Evolutionary conservation across 2,329 filamentous ascomycete genomes (phyloP), one percentile per base, ranked within the genome.

Genomic region (Aspergillus sp.): DNA sequence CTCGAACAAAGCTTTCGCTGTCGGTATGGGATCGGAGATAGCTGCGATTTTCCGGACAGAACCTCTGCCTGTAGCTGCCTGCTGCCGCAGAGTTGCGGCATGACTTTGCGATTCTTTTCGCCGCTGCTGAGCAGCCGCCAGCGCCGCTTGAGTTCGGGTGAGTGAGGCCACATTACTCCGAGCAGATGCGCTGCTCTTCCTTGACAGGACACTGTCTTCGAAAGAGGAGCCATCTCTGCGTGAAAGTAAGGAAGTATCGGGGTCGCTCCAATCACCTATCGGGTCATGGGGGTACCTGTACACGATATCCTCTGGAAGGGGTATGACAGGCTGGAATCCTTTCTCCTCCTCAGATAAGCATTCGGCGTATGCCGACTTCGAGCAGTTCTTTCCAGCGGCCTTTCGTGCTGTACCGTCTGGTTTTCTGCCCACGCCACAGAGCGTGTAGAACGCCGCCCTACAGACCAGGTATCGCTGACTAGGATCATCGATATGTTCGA

Each of bases 21-120:
- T 23, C 6, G 63, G 62, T n/a, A 66, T 57, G 2, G 66, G 65
- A 13, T 74, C 70, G 5, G 65, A 61, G 5, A 73, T 60, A 9
- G 67, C 67, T 5, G 70, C 61, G 8, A 69, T 61, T 36, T 68
- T 74, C 48, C 72, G 67, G 28, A 71, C 63, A 19, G 75, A 68
- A 5, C 67, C 63, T 58, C 71, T 67, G 5, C 72, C 69, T n/a
- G 73, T 71, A 8, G 77, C 59, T 38, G 78, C 78, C 63, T 80
- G 78, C 63, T 81, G 79, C 53, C 80, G 75, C 61, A 82, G 74
- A 3, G 76, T 76, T 6, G 80, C 80, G 2, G 80, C 80, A 64
- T 81, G 80, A 51, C 78, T 82, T 56, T 78, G 77, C 0, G 74
- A 62, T 41, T 77, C 77, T 59, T 74, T 69, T n/a, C 74, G 72